Percentiles rank a stretch among this genome's conserved stretches.
Conservation (phyloP, 306 rosid species). For the Rosa rugosa region DNA sequence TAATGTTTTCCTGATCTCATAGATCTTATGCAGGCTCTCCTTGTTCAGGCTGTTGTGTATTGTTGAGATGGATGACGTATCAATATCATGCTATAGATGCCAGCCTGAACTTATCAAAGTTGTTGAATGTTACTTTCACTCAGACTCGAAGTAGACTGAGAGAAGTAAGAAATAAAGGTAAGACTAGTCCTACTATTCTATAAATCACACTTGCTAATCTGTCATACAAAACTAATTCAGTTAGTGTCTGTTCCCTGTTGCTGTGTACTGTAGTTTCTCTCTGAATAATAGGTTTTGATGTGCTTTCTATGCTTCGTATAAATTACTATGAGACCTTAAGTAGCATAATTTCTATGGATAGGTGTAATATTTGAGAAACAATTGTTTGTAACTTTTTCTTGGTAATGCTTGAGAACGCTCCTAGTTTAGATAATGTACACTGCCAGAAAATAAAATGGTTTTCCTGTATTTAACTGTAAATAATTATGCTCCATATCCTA, state of each 20-base stretch:
- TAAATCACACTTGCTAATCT: not conserved
- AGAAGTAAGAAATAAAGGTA: constrained; percentile 3
- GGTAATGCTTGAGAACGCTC: not conserved
- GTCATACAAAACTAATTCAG: not conserved
- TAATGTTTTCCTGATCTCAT: not conserved
- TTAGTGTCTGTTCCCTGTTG: not conserved
- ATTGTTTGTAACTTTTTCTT: not conserved
- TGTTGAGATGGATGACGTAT: constrained; percentile 2
- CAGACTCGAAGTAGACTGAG: constrained; percentile 3
- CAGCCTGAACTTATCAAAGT: not conserved
- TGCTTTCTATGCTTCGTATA: not conserved
- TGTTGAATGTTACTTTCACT: not conserved
- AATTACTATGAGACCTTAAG: not conserved
- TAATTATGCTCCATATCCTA: not conserved
- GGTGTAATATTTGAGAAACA: not conserved
- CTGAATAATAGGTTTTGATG: not conserved
- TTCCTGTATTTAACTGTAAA: not conserved
- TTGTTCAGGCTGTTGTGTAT: constrained; percentile 12
- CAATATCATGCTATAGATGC: not conserved
- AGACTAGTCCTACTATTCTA: constrained; percentile 3
- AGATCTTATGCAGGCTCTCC: not conserved
- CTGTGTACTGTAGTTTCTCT: constrained; percentile 2
- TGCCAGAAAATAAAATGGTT: not conserved
- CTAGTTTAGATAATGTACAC: not conserved
- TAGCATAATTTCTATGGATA: not conserved